Evolutionary conservation across 495 filamentous ascomycete species (phyloP), one percentile per base, ranked within the genome.

Genomic region (Tuber indicum): DNA sequence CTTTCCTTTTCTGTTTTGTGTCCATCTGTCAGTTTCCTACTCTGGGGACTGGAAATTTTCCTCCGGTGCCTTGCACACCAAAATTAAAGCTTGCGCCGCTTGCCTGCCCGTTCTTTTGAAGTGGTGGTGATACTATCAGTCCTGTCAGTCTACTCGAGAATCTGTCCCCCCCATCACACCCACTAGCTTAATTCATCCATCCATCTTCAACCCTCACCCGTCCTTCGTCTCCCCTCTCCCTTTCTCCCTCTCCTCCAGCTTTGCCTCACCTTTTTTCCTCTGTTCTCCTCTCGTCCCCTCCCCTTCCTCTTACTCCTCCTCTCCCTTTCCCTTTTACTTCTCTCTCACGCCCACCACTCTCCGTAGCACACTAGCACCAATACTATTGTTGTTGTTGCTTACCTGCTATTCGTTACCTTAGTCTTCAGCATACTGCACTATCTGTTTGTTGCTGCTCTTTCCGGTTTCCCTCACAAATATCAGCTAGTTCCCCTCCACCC

Each of bases 211-310:
- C 81, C 42, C 75, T 76, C 84, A 75, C 85, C 83, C 82, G 85
- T 85, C 75, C 86, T 84, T 8, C 85, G 81, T 77, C 86, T 84
- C 84, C 84, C 75, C 86, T 77, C 49, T 74, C 78, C 41, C 39
- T 71, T 49, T 17, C 32, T 26, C 72, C 17, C 75, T 52, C 72
- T 76, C 42, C 41, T n/a, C n/a, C 73, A 72, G 26, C 66, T 66
- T 69, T 6, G 52, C 72, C 75, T 76, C 74, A 23, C 16, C 36
- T n/a, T 44, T 46, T 72, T 46, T 3, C 44, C 39, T 32, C 39
- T 10, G 41, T 46, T 46, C 45, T 32, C 74, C 9, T 70, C 72
- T 46, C 16, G 1, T n/a, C 44, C 69, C 7, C 76, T 45, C 41
- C n/a, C 1, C 8, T 1, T 2, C 21, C 2, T 42, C 42, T 16